phyloP scores from a whole-genome alignment of 371 early-diverging fungal genomes.

The Mucor velutinosus region DNA sequence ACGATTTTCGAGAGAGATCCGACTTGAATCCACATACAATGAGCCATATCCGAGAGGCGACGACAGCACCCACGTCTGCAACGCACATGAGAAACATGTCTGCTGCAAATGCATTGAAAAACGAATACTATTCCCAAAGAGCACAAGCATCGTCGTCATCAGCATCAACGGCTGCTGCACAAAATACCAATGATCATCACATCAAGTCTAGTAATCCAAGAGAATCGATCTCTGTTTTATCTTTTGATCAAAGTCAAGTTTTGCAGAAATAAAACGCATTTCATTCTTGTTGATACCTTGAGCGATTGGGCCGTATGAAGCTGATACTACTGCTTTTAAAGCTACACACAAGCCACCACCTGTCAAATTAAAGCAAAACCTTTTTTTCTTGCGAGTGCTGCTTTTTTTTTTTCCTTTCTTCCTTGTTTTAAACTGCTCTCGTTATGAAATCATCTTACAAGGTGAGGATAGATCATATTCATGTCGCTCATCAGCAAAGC shows the following conservation, averaged over 20 bases:
- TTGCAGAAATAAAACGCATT: neutral
- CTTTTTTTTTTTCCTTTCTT: neutral
- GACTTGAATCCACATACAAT: conserved; percentile 18
- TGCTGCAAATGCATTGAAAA: neutral
- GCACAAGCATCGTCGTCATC: neutral
- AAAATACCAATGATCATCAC: neutral
- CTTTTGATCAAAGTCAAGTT: neutral
- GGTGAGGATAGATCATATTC: conserved; percentile 3
- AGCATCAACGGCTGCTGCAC: neutral
- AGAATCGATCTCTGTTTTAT: neutral
- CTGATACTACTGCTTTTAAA: neutral
- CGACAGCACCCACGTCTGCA: neutral
- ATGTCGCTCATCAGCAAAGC: neutral
- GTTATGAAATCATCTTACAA: conserved; percentile 33
- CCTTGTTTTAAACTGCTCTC: neutral
- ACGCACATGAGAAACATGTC: neutral
- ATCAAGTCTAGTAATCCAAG: neutral
- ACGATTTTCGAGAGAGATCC: conserved; percentile 14
- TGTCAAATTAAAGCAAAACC: conserved; percentile 17
- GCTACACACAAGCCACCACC: conserved; percentile 26
- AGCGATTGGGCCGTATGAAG: neutral
- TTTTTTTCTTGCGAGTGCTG: neutral
- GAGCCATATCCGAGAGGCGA: neutral
- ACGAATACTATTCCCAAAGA: neutral
- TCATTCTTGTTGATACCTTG: neutral